Conservation (phyloP, 768 basidiomycete genomes). For the Boletellus ananiceps region DNA sequence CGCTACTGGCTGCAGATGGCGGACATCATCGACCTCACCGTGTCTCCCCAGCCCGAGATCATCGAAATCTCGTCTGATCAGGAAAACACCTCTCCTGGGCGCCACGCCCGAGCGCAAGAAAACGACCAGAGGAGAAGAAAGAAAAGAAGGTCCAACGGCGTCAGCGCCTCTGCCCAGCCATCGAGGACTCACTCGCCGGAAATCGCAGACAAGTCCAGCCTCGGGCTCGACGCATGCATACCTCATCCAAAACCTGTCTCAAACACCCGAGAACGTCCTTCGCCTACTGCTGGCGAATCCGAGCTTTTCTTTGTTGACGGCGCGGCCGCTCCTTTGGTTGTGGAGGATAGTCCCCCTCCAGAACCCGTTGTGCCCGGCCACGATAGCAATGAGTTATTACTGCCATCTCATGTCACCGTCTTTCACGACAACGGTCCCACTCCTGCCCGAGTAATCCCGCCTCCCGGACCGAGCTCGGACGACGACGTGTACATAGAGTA, state of each 20-base stretch:
- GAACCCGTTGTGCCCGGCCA: slow-evolving; percentile 18
- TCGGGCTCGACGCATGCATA: slow-evolving; percentile 3
- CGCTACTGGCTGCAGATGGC: slow-evolving; percentile 13
- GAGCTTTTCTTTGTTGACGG: slow-evolving; percentile 50
- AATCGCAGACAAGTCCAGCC: slow-evolving; percentile 1
- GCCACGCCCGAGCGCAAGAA: slow-evolving; percentile 8
- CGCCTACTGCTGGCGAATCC: slow-evolving; percentile 13
- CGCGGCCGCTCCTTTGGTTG: slow-evolving; percentile 35
- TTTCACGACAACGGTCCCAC: slow-evolving; percentile 31
- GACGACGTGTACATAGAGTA: slow-evolving; percentile 73
- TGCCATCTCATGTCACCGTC: slow-evolving; percentile 70
- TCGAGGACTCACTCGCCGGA: slow-evolving; percentile 20
- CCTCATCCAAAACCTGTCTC: slow-evolving; percentile 38
- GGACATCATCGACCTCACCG: slow-evolving; percentile 33
- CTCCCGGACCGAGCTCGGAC: slow-evolving; percentile 40
- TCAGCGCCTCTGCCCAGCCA: slow-evolving; percentile 14
- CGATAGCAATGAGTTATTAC: slow-evolving; percentile 35
- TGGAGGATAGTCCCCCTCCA: slow-evolving; percentile 10
- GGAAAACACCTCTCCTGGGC: slow-evolving; percentile 5
- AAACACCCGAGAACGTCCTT: slow-evolving; percentile 26
- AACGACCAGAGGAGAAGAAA: slow-evolving; percentile 28
- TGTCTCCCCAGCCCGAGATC: slow-evolving; percentile 25
- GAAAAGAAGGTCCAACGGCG: slow-evolving; percentile 19
- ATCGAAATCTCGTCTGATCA: slow-evolving; percentile 31
- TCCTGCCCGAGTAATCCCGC: slow-evolving; percentile 44